phyloP scores from a whole-genome alignment of 257 asterid species.

The Ilex aquifolium region DNA sequence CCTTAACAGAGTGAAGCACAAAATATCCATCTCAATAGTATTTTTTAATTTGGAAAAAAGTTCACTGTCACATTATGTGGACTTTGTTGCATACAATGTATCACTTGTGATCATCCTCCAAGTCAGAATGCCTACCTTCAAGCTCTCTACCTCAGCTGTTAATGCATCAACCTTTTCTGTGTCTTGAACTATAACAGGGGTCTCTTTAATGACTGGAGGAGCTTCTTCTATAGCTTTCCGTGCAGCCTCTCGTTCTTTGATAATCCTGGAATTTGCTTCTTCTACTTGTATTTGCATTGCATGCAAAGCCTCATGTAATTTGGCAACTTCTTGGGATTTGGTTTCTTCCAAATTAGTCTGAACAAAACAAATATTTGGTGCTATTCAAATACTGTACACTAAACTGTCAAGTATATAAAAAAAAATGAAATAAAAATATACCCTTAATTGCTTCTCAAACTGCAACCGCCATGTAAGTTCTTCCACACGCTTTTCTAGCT shows the following conservation, averaged over 20 bases:
- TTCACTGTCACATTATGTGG: no score
- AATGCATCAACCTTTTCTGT: constrained; percentile 77
- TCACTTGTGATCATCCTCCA: constrained; percentile 1
- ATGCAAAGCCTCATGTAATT: constrained; percentile 70
- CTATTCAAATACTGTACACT: constrained; percentile 15
- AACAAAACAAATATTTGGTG: constrained; percentile 16
- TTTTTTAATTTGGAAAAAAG: no score
- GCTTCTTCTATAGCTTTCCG: constrained; percentile 91
- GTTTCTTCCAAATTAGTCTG: constrained; percentile 96
- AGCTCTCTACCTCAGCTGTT: constrained; percentile 67
- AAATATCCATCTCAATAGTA: no score
- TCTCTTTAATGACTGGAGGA: constrained; percentile 62
- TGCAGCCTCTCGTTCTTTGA: constrained; percentile 82
- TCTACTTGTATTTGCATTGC: constrained; percentile 69
- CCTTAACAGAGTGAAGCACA: no score
- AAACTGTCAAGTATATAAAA: background rate
- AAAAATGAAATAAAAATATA: constrained; percentile 15
- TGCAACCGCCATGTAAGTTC: constrained; percentile 99
- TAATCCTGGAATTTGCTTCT: constrained; percentile 59
- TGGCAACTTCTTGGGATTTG: constrained; percentile 71
- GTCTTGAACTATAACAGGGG: constrained; percentile 90
- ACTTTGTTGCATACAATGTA: background rate
- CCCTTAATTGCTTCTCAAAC: constrained; percentile 94
- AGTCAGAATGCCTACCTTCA: constrained; percentile 50
- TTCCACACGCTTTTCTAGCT: constrained; percentile 97